Base-by-base conservation (phyloP, 768 basidiomycete species). In the Amanita thiersii region DNA sequence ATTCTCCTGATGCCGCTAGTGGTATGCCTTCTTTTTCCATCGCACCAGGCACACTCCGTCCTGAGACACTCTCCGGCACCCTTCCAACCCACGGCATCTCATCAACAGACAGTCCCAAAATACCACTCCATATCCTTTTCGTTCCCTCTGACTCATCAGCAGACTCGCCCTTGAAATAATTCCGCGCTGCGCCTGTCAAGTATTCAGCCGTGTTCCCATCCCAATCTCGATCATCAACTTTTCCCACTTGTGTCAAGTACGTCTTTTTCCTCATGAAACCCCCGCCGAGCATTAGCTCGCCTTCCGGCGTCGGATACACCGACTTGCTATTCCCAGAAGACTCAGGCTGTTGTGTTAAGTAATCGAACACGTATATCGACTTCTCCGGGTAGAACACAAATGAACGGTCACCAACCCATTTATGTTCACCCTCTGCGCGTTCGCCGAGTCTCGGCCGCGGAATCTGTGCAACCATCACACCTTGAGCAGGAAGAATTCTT, bases 251-350 rank as follows among this genome's bases (percentile, higher is more conserved):
- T 6, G 57, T 55, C n/a, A 65, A 47, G 15, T 59, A 40, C 12
- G 54, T 52, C 12, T 54, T 50, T n/a, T 52, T 46, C 44, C 59
- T 58, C 31, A 64, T 61, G 39, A 69, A 61, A 6, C 73, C 81
- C 4, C 78, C 81, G n/a, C 83, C 82, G 42, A 81, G 72, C 73
- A 84, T 79, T 40, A 86, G 63, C 46, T 76, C 77, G 1, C 63
- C 69, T 14, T 56, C 44, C 1, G 63, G 57, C 1, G 52, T 37
- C 1, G 62, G 56, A 32, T 52, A 53, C 14, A n/a, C 26, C 9
- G 28, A 11, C 31, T 6, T 21, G 26, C 21, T 30, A 15, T 32
- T 39, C 25, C 14, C 24, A 2, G 32, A 36, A 19, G 21, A 36
- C 20, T 7, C 15, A 3, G 67, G 63, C 34, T 77, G 70, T 56